These are phyloP conservation scores for Batkoa obscura DNA, from an alignment of 371 early-diverging fungal species.

Conservation along the genomic window DNA sequence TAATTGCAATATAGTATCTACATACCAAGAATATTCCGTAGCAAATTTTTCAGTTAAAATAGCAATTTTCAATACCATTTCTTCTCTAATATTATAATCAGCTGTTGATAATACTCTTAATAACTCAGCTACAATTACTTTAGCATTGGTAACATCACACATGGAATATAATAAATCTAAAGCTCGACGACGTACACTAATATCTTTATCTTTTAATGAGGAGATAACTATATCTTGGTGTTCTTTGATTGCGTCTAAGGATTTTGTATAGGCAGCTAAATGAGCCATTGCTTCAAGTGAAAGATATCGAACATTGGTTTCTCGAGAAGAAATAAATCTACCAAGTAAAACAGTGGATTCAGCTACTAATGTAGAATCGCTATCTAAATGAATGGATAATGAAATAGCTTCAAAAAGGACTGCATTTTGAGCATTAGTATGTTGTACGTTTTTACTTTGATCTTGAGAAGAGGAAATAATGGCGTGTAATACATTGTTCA, in stretches of 20 bases:
- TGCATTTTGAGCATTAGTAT: constrained; percentile 90
- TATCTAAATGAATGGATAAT: constrained; percentile 79
- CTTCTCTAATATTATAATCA: constrained; percentile 81
- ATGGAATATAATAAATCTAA: constrained; percentile 89
- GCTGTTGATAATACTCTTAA: constrained; percentile 68
- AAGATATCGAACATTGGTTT: constrained; percentile 87
- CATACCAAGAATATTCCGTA: constrained; percentile 92
- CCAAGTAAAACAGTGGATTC: constrained; percentile 70
- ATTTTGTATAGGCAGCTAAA: constrained; percentile 70
- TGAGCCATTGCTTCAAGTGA: constrained; percentile 94
- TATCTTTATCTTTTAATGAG: constrained; percentile 85
- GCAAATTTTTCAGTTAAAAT: constrained; percentile 94
- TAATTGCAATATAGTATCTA: constrained; percentile 86
- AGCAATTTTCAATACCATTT: constrained; percentile 94
- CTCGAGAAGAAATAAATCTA: constrained; percentile 73
- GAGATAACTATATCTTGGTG: constrained; percentile 78
- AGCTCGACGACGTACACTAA: constrained; percentile 87
- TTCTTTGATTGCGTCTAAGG: constrained; percentile 60
- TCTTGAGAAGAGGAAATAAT: constrained; percentile 74
- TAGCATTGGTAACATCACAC: constrained; percentile 79
- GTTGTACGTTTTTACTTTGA: constrained; percentile 83
- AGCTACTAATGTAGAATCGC: constrained; percentile 62
- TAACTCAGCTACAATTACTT: constrained; percentile 74
- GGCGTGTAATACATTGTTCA: constrained; percentile 49
- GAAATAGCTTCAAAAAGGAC: constrained; percentile 92